Base-by-base conservation (phyloP, 495 filamentous ascomycete genomes). In the Talaromyces liani region DNA sequence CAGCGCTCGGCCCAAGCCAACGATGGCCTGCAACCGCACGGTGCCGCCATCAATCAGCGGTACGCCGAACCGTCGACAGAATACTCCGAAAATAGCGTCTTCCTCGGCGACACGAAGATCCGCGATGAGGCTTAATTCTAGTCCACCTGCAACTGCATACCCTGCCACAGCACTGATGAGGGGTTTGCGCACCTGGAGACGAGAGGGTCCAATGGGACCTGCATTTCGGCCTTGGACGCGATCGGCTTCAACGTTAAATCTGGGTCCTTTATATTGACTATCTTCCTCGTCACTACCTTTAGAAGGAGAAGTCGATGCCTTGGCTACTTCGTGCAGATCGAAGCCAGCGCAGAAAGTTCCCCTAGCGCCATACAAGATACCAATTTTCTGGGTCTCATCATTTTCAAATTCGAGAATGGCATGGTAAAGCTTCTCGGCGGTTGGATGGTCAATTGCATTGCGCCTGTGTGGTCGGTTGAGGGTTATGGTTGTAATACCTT, bases 21-120 rank as follows among this genome's bases (percentile, higher is more conserved):
- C 69, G 57, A 82, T 75, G 6, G 75, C 74, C 60, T 75, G 79
- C 7, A 82, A 66, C 2, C 79, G 70, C 1, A 82, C 79, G 0
- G 79, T 82, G 18, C 79, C 80, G 4, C 80, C 77, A 56, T 84
- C 79, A 51, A 82, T 78, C 12, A 82, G 65, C 12, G 81, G 80
- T 0, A 82, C 77, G 2, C 80, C 81, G 65, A 73, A 81, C 4
- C 79, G 72, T 2, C 81, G 72, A 67, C 77, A 81, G 59, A 82
- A 82, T 14, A 82, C 76, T 2, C 80, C 78, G 45, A 84, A 79
- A 20, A 80, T 64, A 0, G 79, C 77, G 45, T 79, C 71, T 58
- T 81, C 78, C 61, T 82, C 79, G 0, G 70, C 77, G 0, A 83
- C 71, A 1, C 80, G 75, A 22, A 82, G 70, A 64, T 83, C 80